Base-by-base conservation (phyloP, 2,329 filamentous ascomycete species). In the Phialophora macrospora region DNA sequence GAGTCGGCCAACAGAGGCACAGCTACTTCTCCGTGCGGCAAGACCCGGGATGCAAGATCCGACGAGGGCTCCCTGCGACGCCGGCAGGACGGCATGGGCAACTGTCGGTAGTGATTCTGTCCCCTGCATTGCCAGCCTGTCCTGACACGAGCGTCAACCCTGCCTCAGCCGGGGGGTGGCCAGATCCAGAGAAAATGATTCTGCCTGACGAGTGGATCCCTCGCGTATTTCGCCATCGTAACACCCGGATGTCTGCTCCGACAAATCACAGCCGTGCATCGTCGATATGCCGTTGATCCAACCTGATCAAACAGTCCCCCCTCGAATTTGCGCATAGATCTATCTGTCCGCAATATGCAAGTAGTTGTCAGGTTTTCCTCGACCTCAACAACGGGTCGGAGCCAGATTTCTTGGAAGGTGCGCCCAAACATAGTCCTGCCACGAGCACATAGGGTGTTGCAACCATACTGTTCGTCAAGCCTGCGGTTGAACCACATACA, bases 191-290 rank as follows among this genome's bases (percentile, higher is more conserved):
- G 14, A 51, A 51, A 24, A 51, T 9, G 11, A 12, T 51, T 51
- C 20, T 51, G 48, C 48, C 48, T 24, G 48, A 51, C 48, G 14
- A 51, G 48, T 12, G 22, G 20, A 26, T 51, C 11, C 9, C 48
- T 51, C 20, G 48, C 48, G 48, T 51, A 51, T 51, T 51, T 51
- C 48, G 48, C 8, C 24, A 12, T 51, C 22, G 48, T 28, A 51
- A 51, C 48, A 28, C 26, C 7, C n/a, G 32, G 55, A 28, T 56
- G 17, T 57, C 28, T 32, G 20, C 32, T 34, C 48, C 48, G 48
- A 51, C 48, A 28, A 51, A 51, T 51, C 48, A 51, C 9, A 22
- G 20, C 12, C 24, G 24, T 26, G 26, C 48, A 22, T 51, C 24
- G 22, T 28, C 48, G 48, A 51, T 51, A 22, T 22, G 14, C 11